Evolutionary conservation across 164 flowering plant genomes (phyloP).

Genomic region (Aristolochia californica): DNA sequence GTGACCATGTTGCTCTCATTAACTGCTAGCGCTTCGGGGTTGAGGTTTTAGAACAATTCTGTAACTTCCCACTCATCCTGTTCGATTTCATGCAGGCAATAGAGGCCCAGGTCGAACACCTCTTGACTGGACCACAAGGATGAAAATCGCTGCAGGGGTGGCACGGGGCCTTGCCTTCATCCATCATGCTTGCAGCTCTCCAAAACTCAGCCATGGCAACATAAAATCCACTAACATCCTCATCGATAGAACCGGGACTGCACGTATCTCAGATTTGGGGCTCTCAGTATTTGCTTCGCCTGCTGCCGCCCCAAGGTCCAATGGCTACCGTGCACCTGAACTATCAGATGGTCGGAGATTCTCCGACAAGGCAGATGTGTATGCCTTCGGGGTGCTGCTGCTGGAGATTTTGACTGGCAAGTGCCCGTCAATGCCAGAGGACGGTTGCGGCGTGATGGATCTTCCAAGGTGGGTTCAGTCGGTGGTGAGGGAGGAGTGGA

Average conservation of each 20-base stretch:
- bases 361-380: conserved; percentile 63
- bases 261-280: conserved; percentile 60
- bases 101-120: conserved; percentile 85
- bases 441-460: conserved; percentile 35
- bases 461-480: conserved; percentile 87
- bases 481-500: conserved; percentile 95
- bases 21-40: too few relatives aligned
- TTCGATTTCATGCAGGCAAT: conserved; percentile 53
- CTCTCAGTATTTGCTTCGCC: conserved; percentile 40
- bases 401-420: conserved; percentile 56
- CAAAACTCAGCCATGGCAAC: conserved; percentile 60
- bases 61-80: neutral
- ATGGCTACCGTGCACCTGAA: conserved; percentile 82
- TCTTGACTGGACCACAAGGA: conserved; percentile 72
- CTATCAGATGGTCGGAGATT: conserved; percentile 32
- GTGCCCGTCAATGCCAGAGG: conserved; percentile 19
- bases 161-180: conserved; percentile 67
- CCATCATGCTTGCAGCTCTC: conserved; percentile 43
- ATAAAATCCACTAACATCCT: conserved; percentile 79
- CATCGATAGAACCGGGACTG: conserved; percentile 42
- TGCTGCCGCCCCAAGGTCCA: conserved; percentile 23
- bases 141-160: conserved; percentile 73
- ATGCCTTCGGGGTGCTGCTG: conserved; percentile 68
- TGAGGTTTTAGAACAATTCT: neutral
- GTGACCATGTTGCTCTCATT: too few relatives aligned